Base-by-base conservation (phyloP, 1,284 basidiomycete genomes). In the Puccinia horiana region DNA sequence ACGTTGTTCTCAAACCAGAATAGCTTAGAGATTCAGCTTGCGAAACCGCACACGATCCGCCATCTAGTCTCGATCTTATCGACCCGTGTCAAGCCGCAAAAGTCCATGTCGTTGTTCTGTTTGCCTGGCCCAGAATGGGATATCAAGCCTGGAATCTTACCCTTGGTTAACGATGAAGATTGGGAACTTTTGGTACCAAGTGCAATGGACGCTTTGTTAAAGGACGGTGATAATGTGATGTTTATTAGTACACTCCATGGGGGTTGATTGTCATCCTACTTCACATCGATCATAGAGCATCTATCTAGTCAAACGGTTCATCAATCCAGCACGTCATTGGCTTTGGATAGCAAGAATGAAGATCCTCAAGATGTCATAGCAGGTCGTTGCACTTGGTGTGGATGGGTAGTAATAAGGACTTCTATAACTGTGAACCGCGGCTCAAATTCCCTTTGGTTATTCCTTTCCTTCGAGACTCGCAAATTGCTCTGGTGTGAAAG, bases 171-270 rank as follows among this genome's bases (percentile, higher is more conserved):
- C 58, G 78, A 81, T 63, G 78, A 81, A 56, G 78, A 81, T 63
- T 81, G 78, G 78, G 78, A 81, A 44, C 69, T 81, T n/a, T 73
- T 81, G 32, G 78, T 73, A 12, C 78, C 78, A 26, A 73, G 67
- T 72, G 78, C 69, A 61, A 81, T 81, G 78, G 52, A 81, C n/a
- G 78, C 67, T 37, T 4, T 72, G 6, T 56, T 81, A n/a, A 54
- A 81, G 49, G 26, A 72, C 4, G 54, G 54, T 14, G 78, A 81
- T 63, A 81, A 81, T 37, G 78, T 81, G 12, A 37, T 81, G 52
- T 81, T 81, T 58, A 81, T 81, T 40, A 81, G 78, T 73, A 81
- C 78, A n/a, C 40, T 81, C 14, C 78, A 81, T 81, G 78, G 78
- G 23, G 78, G 78, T 44, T 81, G 56, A 73, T 61, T 70, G 18